Percentiles rank a stretch among this genome's conserved stretches.
phyloP scores from a whole-genome alignment of 306 rosid species.

The Datisca glomerata region DNA sequence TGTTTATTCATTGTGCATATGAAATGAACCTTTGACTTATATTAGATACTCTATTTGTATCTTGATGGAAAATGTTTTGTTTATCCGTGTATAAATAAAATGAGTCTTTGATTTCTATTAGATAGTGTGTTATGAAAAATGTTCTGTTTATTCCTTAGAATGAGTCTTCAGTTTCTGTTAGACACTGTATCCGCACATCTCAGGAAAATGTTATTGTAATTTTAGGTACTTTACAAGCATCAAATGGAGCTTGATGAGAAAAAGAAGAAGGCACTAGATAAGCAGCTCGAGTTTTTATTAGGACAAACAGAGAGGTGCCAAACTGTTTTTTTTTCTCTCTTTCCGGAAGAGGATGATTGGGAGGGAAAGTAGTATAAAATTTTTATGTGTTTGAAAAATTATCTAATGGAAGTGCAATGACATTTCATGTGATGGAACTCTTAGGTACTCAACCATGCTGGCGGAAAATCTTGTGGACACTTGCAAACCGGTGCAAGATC shows the following conservation, averaged over 20 bases:
- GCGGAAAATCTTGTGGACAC: constrained; percentile 91
- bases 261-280: constrained; percentile 91
- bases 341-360: too few species aligned
- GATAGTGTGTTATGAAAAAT: constrained; percentile 8
- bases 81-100: too few species aligned
- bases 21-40: constrained; percentile 1
- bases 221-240: constrained; percentile 94
- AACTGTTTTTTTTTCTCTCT: constrained; percentile 6
- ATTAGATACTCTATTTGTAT: constrained; percentile 6
- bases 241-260: constrained; percentile 90
- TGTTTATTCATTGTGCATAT: not conserved
- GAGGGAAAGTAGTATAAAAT: too few species aligned
- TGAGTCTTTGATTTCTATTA: constrained; percentile 3
- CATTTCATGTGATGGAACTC: constrained; percentile 16
- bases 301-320: constrained; percentile 94
- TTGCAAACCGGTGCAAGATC: constrained; percentile 43
- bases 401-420: constrained; percentile 5
- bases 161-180: constrained; percentile 3
- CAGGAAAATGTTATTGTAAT: constrained; percentile 15
- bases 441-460: constrained; percentile 94
- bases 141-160: not conserved
- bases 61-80: constrained; percentile 1
- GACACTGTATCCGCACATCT: constrained; percentile 7
- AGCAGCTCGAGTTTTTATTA: constrained; percentile 94
- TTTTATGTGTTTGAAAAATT: not conserved